These are phyloP conservation scores for Glonium stellatum DNA, from an alignment of 495 filamentous ascomycete genomes.

Conservation along the genomic window DNA sequence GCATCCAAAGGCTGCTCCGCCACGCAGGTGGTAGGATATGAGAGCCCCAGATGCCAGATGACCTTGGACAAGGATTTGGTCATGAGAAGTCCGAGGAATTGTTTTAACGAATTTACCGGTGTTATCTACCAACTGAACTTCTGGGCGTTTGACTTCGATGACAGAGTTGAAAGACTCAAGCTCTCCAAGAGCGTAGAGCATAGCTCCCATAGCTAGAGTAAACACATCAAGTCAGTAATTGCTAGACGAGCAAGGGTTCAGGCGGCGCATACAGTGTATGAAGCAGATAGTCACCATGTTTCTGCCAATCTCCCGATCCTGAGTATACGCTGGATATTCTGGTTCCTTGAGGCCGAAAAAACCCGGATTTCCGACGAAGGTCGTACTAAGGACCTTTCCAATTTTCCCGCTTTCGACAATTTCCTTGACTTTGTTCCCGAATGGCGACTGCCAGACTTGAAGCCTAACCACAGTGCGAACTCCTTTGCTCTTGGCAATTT, in stretches of 20 bases:
- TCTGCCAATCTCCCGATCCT: conserved; percentile 41
- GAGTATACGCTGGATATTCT: conserved; percentile 41
- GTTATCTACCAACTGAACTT: conserved; percentile 32
- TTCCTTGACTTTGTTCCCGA: conserved; percentile 41
- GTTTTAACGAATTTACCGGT: conserved; percentile 31
- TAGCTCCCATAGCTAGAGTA: conserved; percentile 16
- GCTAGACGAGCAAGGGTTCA: too few relatives aligned
- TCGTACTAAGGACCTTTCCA: conserved; percentile 49
- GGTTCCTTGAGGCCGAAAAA: conserved; percentile 31
- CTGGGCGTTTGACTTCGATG: conserved; percentile 43
- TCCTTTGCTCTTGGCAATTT: conserved; percentile 33
- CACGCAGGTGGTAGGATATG: conserved; percentile 42
- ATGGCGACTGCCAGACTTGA: conserved; percentile 43
- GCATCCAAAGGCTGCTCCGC: conserved; percentile 45
- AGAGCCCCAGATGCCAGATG: conserved; percentile 37
- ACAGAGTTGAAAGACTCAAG: conserved; percentile 35
- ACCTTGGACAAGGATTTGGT: conserved; percentile 44
- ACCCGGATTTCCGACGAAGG: conserved; percentile 38
- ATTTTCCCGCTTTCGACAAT: conserved; percentile 45
- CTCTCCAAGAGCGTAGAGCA: conserved; percentile 42
- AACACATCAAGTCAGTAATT: background rate
- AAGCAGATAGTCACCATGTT: conserved; percentile 48
- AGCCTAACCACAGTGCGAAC: conserved; percentile 46
- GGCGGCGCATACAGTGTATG: conserved; percentile 45
- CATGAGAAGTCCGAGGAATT: conserved; percentile 40